Percentiles rank a stretch among this genome's conserved stretches.
phyloP scores from a whole-genome alignment of 2,329 filamentous ascomycete species.

The Colletotrichum caudatum region DNA sequence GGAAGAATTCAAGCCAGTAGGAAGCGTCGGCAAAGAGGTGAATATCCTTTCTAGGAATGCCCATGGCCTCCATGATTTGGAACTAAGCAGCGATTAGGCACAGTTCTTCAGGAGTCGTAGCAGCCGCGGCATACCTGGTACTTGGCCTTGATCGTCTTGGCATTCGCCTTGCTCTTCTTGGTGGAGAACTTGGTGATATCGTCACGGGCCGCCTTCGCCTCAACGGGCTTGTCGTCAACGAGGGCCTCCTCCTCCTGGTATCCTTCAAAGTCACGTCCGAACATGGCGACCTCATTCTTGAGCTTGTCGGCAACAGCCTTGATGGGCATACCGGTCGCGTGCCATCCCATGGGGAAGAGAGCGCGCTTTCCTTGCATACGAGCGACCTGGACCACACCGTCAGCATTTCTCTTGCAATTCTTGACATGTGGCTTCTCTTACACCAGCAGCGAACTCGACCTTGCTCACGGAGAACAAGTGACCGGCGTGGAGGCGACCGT shows the following conservation, averaged over 20 bases:
- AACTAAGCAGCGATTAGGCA: slow-evolving; percentile 73
- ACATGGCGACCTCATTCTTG: slow-evolving; percentile 86
- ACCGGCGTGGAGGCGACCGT: slow-evolving; percentile 88
- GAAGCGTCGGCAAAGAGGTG: slow-evolving; percentile 92
- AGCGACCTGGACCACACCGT: slow-evolving; percentile 54
- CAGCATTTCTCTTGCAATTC: neutral
- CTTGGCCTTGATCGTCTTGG: slow-evolving; percentile 92
- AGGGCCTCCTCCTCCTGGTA: slow-evolving; percentile 73
- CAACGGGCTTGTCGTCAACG: slow-evolving; percentile 62
- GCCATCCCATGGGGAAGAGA: slow-evolving; percentile 93
- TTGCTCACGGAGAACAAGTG: slow-evolving; percentile 94
- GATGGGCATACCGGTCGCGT: slow-evolving; percentile 98
- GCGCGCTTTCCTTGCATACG: slow-evolving; percentile 91
- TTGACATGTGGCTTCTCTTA: slow-evolving; percentile 50
- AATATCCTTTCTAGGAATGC: slow-evolving; percentile 88
- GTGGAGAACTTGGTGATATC: slow-evolving; percentile 92
- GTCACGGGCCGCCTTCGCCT: slow-evolving; percentile 72
- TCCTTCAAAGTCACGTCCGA: slow-evolving; percentile 86
- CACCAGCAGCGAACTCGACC: slow-evolving; percentile 90
- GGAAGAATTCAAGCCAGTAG: slow-evolving; percentile 94
- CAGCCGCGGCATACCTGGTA: slow-evolving; percentile 75
- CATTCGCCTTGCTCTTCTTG: slow-evolving; percentile 91
- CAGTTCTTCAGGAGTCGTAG: slow-evolving; percentile 46
- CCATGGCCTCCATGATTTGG: slow-evolving; percentile 93
- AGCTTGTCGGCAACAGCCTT: slow-evolving; percentile 98